These are phyloP conservation scores for Erodium maritimum DNA, from an alignment of 345 rosid genomes.

Conservation along the genomic window DNA sequence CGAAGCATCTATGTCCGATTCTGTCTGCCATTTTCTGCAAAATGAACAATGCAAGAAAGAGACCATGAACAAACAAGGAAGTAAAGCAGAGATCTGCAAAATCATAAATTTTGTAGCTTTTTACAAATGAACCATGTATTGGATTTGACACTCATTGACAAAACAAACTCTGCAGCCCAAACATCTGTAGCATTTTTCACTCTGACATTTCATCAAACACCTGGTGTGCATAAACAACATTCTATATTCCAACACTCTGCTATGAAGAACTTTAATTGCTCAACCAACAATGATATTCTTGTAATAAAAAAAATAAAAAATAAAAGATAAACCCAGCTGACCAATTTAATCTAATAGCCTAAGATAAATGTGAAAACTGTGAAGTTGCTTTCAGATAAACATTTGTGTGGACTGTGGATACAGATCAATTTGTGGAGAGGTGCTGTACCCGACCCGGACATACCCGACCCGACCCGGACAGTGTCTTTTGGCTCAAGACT, in stretches of 20 bases:
- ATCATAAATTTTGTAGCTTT: too few relatives aligned
- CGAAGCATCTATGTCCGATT: too few relatives aligned
- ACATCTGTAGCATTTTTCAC: neutral
- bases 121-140: too few relatives aligned
- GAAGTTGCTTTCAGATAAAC: too few relatives aligned
- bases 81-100: too few relatives aligned
- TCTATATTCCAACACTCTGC: neutral
- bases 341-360: too few relatives aligned
- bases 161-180: neutral
- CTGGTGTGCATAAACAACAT: neutral
- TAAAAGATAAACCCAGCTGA: neutral
- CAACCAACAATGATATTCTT: neutral
- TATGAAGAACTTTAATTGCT: neutral
- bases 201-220: neutral
- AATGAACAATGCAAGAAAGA: neutral
- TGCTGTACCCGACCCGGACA: neutral
- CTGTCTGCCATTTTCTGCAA: neutral
- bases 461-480: neutral
- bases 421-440: neutral
- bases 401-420: too few relatives aligned
- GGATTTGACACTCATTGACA: too few relatives aligned
- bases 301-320: too few relatives aligned
- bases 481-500: neutral
- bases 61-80: too few relatives aligned
- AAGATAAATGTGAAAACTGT: too few relatives aligned